Base-by-base conservation (phyloP, 768 basidiomycete species). In the Rhizopogon roseolus region DNA sequence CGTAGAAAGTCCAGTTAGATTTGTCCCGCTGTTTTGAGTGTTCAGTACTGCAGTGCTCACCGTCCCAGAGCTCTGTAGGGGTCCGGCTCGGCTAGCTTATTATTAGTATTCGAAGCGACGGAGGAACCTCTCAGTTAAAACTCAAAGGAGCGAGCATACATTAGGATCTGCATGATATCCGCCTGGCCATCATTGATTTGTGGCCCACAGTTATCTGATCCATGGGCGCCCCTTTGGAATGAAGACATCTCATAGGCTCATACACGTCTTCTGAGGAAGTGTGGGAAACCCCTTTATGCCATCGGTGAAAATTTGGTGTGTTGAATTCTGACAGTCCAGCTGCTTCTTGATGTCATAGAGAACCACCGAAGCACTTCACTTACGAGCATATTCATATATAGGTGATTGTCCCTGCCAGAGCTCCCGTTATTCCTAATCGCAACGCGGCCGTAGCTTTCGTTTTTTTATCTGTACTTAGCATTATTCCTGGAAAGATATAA, bases 401-500 rank as follows among this genome's bases (percentile, higher is more conserved):
- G 62, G 6, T 65, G 57, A 37, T 45, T 52, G 43, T 13, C 57
- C 44, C 50, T 60, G 29, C 29, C 29, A 29, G 8, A 29, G 10
- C 76, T 57, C 41, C 65, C 54, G 17, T 65, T 64, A 5, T 54
- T 49, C 16, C 69, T 66, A 6, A 72, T 39, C 8, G 72, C 66
- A 25, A 58, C 42, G 73, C 74, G 4, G 76, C 59, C 48, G 75
- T 68, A 4, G 41, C 56, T 48, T 74, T 73, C 3, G 71, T 72
- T 7, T 7, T 42, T 61, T 69, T 36, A 56, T 58, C 8, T 70
- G 59, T 8, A 66, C 64, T 5, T 71, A 65, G 53, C 1, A 68
- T 54, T 50, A 74, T 67, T 4, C 60, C 65, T 3, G 73, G 52
- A 38, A 75, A 64, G 54, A 13, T 36, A 36, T 10, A 36, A 11